Evolutionary conservation across 2,329 filamentous ascomycete genomes (phyloP), one percentile per base, ranked within the genome.

Genomic region (Fusarium sp.): DNA sequence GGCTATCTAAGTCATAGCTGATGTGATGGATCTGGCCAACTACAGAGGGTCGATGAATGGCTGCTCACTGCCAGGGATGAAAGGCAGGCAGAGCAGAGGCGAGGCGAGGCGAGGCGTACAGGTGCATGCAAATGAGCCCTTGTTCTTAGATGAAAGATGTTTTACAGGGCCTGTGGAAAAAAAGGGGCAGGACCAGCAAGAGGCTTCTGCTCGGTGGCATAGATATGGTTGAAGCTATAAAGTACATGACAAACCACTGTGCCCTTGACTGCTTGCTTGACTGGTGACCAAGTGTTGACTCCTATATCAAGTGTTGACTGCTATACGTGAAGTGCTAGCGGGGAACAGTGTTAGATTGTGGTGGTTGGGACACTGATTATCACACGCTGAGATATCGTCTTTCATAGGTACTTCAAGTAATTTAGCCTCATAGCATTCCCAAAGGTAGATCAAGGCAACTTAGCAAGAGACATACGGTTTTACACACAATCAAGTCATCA

Each of bases 161-260:
- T 63, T 57, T 71, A 69, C 45, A 78, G 57, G 60, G 67, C 37
- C 16, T 59, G 67, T 48, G 65, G 66, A 67, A 72, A 74, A 77
- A 69, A 65, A 69, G 65, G 48, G 50, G 72, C 54, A 62, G 68
- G 65, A 68, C 71, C 67, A 68, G 54, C 35, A 41, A 27, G 56
- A 39, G 62, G 63, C 58, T 71, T 61, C 66, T 67, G 62, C 68
- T 71, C 69, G 67, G 71, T 60, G 65, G 72, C 45, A 78, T 78
- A 78, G 76, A 78, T 31, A 52, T 52, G 69, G 74, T 71, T 68
- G 59, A 77, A 74, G 74, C 29, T 70, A 76, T 71, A 76, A 74
- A 78, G 48, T 54, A 60, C 59, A 72, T 71, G 73, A 76, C 59
- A 66, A 76, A 43, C 48, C 39, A 18, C 14, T 54, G 60, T 61